Evolutionary conservation across 2,329 filamentous ascomycete species (phyloP).

Genomic region (Penicillium freii): DNA sequence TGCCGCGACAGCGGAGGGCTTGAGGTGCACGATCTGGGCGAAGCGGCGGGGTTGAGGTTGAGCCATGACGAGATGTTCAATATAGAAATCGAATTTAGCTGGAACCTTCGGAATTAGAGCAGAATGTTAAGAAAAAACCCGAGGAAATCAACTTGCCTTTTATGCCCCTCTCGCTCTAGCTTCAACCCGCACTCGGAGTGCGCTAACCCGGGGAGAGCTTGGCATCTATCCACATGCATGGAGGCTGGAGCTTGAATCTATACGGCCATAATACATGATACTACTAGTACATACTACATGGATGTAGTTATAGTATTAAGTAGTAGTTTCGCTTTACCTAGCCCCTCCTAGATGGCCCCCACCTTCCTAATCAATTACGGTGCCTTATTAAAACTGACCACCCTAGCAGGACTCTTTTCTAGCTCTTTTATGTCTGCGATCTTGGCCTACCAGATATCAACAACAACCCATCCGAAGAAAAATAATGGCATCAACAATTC

Average conservation of each 20-base stretch:
- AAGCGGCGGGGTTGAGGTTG: conserved; percentile 47
- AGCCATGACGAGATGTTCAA: conserved; percentile 10
- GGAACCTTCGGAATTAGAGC: neutral
- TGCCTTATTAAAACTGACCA: neutral
- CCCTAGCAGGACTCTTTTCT: neutral
- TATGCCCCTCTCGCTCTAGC: conserved; percentile 17
- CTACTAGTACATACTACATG: neutral
- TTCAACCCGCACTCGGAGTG: conserved; percentile 25
- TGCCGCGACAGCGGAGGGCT: conserved; percentile 61
- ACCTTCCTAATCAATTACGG: neutral
- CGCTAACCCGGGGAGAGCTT: conserved; percentile 25
- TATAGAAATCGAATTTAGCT: neutral
- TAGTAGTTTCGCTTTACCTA: neutral
- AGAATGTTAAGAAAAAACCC: neutral
- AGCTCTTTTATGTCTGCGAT: neutral
- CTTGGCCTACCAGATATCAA: neutral
- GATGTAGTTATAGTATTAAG: neutral
- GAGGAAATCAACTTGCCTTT: neutral
- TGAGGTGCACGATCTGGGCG: conserved; percentile 71
- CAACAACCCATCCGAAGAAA: neutral
- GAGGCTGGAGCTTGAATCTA: neutral
- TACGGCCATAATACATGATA: neutral
- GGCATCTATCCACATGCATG: neutral
- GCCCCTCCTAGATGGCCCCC: neutral
- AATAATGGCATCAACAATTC: neutral